phyloP scores from a whole-genome alignment of 1,284 basidiomycete species.

The Malassezia caprae region DNA sequence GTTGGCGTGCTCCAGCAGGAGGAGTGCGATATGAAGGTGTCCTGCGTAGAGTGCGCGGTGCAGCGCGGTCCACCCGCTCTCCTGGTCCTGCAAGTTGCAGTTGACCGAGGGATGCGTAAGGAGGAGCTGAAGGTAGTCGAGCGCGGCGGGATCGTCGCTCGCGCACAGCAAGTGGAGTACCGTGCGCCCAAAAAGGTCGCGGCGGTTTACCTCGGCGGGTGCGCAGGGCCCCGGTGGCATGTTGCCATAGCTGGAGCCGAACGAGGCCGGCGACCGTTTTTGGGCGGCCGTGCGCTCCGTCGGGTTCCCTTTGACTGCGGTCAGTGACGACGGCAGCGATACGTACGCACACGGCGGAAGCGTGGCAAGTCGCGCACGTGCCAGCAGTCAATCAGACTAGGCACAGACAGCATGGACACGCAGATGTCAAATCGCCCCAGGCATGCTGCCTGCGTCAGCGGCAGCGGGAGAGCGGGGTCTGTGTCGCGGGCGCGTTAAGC shows the following conservation, averaged over 20 bases:
- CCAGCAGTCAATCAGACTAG: constrained; percentile 42
- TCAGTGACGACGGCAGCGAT: not conserved
- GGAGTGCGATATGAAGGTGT: constrained; percentile 66
- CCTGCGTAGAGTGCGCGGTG: constrained; percentile 82
- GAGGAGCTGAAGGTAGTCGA: constrained; percentile 72
- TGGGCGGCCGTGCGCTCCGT: constrained; percentile 15
- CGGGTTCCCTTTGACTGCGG: constrained; percentile 28
- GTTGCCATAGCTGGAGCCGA: constrained; percentile 15
- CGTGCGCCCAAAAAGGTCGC: constrained; percentile 64
- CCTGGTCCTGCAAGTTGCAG: constrained; percentile 65
- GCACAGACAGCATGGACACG: constrained; percentile 13
- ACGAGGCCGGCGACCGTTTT: constrained; percentile 7
- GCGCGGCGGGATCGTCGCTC: constrained; percentile 55
- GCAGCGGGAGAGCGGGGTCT: not conserved
- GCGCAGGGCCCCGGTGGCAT: constrained; percentile 27
- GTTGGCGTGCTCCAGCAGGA: constrained; percentile 66
- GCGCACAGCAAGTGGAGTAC: constrained; percentile 72
- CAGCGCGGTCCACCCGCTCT: constrained; percentile 68
- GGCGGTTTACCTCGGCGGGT: constrained; percentile 60
- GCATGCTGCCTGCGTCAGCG: not conserved
- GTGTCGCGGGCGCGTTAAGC: not conserved
- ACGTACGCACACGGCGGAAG: constrained; percentile 32
- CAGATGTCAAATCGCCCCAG: not conserved
- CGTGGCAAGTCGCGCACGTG: constrained; percentile 38
- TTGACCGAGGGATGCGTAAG: constrained; percentile 67